Percentiles rank a stretch among this genome's conserved stretches.
phyloP scores from a whole-genome alignment of 2,329 filamentous ascomycete genomes.

The Pseudogymnoascus sp. region DNA sequence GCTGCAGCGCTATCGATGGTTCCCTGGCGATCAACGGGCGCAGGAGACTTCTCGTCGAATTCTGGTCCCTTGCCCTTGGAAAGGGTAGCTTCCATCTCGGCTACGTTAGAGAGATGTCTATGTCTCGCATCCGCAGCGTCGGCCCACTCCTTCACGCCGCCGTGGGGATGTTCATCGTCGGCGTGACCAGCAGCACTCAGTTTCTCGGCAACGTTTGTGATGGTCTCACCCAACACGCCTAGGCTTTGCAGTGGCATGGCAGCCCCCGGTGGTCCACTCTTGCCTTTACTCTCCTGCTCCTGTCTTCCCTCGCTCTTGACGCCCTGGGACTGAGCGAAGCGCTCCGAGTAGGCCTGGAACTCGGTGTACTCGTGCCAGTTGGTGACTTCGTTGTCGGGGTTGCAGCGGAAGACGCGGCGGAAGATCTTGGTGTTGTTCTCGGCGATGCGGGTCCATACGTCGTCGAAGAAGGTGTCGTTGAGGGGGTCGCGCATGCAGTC shows the following conservation, averaged over 20 bases:
- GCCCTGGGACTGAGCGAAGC: conserved; percentile 53
- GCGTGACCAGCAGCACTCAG: conserved; percentile 15
- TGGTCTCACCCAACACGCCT: conserved; percentile 17
- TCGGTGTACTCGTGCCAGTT: conserved; percentile 79
- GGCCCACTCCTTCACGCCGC: conserved; percentile 27
- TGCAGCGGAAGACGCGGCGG: conserved; percentile 88
- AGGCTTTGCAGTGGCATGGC: conserved; percentile 14
- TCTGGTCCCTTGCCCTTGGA: background rate
- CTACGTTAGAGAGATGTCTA: background rate
- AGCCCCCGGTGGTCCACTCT: conserved; percentile 29
- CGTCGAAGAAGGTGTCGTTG: conserved; percentile 72
- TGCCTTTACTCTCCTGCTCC: conserved; percentile 26
- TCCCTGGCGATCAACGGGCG: background rate
- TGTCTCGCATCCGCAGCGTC: conserved; percentile 23
- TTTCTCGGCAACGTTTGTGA: conserved; percentile 25
- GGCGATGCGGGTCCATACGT: conserved; percentile 81
- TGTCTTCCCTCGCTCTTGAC: conserved; percentile 29
- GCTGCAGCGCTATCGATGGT: background rate
- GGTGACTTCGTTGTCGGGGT: conserved; percentile 90
- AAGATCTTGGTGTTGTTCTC: conserved; percentile 95
- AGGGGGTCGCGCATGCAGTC: conserved; percentile 95
- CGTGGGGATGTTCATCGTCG: conserved; percentile 20
- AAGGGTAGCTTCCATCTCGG: background rate
- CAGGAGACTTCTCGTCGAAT: background rate
- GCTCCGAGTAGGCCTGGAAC: conserved; percentile 59